A percentile compares a stretch with the other conserved stretches of the same genome.
Conservation (phyloP, 169 alveolate species). For the Plasmodium ovale region DNA sequence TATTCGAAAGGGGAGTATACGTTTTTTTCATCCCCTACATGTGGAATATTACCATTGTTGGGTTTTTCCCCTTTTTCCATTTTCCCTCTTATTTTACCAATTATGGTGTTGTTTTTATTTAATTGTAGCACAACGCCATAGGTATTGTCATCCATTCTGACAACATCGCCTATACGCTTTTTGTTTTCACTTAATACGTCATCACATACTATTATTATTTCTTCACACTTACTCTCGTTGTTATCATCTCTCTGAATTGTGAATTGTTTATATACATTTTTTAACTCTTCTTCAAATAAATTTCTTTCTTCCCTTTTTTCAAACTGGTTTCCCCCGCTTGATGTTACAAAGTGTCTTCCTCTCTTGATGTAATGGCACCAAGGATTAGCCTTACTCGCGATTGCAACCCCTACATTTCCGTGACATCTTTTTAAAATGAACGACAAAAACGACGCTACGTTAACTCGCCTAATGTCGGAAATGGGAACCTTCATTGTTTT, state of each 20-base stretch:
- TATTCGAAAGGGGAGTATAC: constrained; percentile 59
- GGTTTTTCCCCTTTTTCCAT: neutral
- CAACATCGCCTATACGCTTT: constrained; percentile 24
- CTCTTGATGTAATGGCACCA: neutral
- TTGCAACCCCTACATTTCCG: neutral
- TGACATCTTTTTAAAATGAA: neutral
- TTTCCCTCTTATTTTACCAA: constrained; percentile 24
- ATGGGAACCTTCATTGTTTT: too few species aligned
- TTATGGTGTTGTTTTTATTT: constrained; percentile 14
- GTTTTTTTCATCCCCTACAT: constrained; percentile 11
- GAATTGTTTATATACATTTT: constrained; percentile 29
- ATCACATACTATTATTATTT: constrained; percentile 17
- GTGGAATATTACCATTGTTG: neutral
- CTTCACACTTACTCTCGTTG: constrained; percentile 10
- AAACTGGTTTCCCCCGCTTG: neutral
- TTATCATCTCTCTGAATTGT: constrained; percentile 6
- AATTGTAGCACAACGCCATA: constrained; percentile 59
- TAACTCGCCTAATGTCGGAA: too few species aligned
- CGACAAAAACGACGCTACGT: too few species aligned
- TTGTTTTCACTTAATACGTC: neutral
- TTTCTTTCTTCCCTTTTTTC: neutral
- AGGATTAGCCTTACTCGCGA: neutral
- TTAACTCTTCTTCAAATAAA: constrained; percentile 48
- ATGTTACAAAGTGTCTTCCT: neutral
- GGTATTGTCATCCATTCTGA: constrained; percentile 13